Evolutionary conservation across 1,284 basidiomycete genomes (phyloP).

Genomic region (Ustilago esculenta): DNA sequence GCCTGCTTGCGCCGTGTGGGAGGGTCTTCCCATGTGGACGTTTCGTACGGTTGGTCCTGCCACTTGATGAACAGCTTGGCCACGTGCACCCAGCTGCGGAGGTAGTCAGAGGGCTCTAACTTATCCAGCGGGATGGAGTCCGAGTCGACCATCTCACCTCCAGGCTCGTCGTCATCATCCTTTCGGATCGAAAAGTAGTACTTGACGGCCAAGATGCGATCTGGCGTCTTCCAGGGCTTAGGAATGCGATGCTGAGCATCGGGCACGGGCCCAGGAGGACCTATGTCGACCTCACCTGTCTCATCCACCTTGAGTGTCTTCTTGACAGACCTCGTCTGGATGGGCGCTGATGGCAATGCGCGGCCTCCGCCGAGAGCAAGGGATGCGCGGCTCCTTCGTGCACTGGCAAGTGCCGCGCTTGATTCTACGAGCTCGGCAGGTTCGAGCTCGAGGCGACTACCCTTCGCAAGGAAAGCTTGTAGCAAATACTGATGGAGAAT

Average conservation of each 20-base stretch:
- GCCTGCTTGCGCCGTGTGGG: slow-evolving; percentile 75
- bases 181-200: slow-evolving; percentile 28
- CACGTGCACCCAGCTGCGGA: slow-evolving; percentile 34
- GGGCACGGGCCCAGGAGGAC: slow-evolving; percentile 45
- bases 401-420: slow-evolving; percentile 9
- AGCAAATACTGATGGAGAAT: slow-evolving; percentile 22
- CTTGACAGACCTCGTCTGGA: slow-evolving; percentile 23
- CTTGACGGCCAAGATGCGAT: slow-evolving; percentile 50
- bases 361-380: slow-evolving; percentile 28
- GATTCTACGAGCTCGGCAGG: slow-evolving; percentile 39
- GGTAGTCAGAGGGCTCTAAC: slow-evolving; percentile 26
- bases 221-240: slow-evolving; percentile 48
- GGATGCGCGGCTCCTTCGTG: slow-evolving; percentile 23
- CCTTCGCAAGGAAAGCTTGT: slow-evolving; percentile 31
- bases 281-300: slow-evolving; percentile 40
- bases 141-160: slow-evolving; percentile 33
- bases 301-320: slow-evolving; percentile 41
- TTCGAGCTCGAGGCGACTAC: slow-evolving; percentile 51
- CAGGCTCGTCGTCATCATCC: slow-evolving; percentile 28
- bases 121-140: slow-evolving; percentile 21
- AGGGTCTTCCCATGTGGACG: slow-evolving; percentile 86
- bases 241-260: slow-evolving; percentile 52
- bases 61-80: slow-evolving; percentile 75
- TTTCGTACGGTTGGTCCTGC: slow-evolving; percentile 87
- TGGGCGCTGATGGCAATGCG: slow-evolving; percentile 3